These are phyloP conservation scores for Scopulariopsis brevicaulis DNA, from an alignment of 2,329 filamentous ascomycete species.

Conservation along the genomic window DNA sequence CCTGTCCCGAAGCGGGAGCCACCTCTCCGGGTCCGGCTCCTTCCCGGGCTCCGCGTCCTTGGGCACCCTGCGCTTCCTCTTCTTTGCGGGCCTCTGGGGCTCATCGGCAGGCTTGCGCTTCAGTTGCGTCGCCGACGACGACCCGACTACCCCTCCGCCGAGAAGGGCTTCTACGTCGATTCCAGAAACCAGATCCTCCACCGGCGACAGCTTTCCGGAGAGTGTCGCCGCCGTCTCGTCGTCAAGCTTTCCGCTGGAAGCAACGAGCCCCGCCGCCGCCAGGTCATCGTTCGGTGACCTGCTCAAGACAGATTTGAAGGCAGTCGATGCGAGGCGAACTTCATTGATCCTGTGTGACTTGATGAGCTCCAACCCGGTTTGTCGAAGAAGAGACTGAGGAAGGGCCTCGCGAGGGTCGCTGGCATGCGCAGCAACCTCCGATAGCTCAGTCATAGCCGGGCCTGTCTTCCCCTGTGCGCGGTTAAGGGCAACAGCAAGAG, in stretches of 20 bases:
- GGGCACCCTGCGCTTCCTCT: slow-evolving; percentile 52
- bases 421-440: slow-evolving; percentile 76
- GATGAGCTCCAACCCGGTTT: slow-evolving; percentile 74
- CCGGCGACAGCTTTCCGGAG: slow-evolving; percentile 44
- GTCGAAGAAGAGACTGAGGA: slow-evolving; percentile 58
- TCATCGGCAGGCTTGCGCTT: slow-evolving; percentile 24
- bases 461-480: slow-evolving; percentile 60
- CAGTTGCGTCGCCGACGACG: slow-evolving; percentile 22
- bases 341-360: slow-evolving; percentile 62
- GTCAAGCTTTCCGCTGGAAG: slow-evolving; percentile 58
- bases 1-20: slow-evolving; percentile 82
- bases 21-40: slow-evolving; percentile 79
- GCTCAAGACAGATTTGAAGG: slow-evolving; percentile 62
- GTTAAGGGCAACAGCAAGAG: slow-evolving; percentile 70
- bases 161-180: slow-evolving; percentile 54
- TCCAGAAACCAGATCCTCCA: slow-evolving; percentile 48
- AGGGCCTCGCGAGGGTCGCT: slow-evolving; percentile 36
- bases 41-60: slow-evolving; percentile 69
- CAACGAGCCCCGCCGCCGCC: slow-evolving; percentile 74
- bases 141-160: slow-evolving; percentile 46
- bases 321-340: slow-evolving; percentile 57
- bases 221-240: slow-evolving; percentile 43
- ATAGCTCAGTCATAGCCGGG: slow-evolving; percentile 61
- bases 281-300: slow-evolving; percentile 56
- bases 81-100: slow-evolving; percentile 28